Percentiles rank a stretch among this genome's conserved stretches.
These are phyloP conservation scores for Vicia sativa DNA, from an alignment of 306 rosid genomes.

Conservation along the genomic window DNA sequence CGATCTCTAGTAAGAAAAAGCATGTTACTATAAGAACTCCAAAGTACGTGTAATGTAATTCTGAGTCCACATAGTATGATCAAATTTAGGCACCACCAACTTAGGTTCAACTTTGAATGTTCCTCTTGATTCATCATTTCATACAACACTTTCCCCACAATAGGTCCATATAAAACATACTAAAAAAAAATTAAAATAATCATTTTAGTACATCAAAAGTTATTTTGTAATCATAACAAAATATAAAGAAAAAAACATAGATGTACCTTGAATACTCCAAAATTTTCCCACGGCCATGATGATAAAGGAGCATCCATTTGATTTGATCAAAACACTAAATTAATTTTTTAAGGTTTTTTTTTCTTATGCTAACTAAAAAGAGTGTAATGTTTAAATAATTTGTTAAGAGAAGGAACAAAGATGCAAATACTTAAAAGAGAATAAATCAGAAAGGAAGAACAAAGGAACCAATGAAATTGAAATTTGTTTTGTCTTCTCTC, in stretches of 20 bases:
- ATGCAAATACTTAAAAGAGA: neutral
- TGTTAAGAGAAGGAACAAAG: neutral
- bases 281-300: constrained; percentile 87
- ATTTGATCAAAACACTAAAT: neutral
- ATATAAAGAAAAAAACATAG: neutral
- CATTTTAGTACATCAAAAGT: neutral
- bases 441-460: neutral
- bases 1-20: constrained; percentile 49
- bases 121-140: constrained; percentile 55
- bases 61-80: constrained; percentile 45
- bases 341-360: neutral
- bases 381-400: neutral
- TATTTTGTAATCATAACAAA: neutral
- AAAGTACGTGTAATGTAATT: constrained; percentile 33
- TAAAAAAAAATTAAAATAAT: neutral
- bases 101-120: constrained; percentile 31
- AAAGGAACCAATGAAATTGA: constrained; percentile 12
- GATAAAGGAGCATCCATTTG: constrained; percentile 69
- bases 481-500: neutral
- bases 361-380: neutral
- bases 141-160: constrained; percentile 57
- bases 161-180: constrained; percentile 75
- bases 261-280: constrained; percentile 76
- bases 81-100: constrained; percentile 73
- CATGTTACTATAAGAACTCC: constrained; percentile 48